Conservation (phyloP, 129 eudicot genomes). For the Ambrosia trifida region DNA sequence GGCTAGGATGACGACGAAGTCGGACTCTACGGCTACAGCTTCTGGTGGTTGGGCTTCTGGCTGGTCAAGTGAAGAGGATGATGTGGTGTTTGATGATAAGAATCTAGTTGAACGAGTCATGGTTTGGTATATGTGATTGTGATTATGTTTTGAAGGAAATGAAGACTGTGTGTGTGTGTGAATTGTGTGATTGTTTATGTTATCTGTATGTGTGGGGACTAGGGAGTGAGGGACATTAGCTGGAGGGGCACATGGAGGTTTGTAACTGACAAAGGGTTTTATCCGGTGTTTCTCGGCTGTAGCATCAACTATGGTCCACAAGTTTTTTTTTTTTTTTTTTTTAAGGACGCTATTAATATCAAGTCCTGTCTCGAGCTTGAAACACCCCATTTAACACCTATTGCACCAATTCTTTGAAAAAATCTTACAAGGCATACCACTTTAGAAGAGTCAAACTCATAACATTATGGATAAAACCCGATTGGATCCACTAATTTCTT, state of each 20-base stretch:
- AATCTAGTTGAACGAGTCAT: neutral
- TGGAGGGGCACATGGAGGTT: conserved; percentile 24
- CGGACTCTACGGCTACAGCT: conserved; percentile 27
- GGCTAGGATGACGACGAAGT: conserved; percentile 46
- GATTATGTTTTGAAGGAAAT: neutral
- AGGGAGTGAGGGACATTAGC: neutral
- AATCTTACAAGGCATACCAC: too few relatives aligned
- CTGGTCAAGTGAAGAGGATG: conserved; percentile 9
- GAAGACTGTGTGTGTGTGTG: neutral
- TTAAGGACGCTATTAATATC: too few relatives aligned
- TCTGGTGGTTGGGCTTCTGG: conserved; percentile 10
- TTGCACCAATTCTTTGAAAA: too few relatives aligned
- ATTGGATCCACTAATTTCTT: too few relatives aligned
- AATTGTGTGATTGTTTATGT: neutral
- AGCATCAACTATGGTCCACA: neutral
- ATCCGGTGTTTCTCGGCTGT: conserved; percentile 4
- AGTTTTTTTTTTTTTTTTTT: neutral
- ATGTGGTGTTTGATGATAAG: neutral
- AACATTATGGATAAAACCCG: too few relatives aligned
- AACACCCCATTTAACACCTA: too few relatives aligned
- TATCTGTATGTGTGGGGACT: conserved; percentile 23
- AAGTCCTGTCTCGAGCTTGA: too few relatives aligned
- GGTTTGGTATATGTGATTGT: neutral
- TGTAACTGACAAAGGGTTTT: conserved; percentile 14
- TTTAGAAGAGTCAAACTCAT: too few relatives aligned